Evolutionary conservation across 192 early-diverging fungal genomes (phyloP).

Genomic region (Umbelopsis ramanniana): DNA sequence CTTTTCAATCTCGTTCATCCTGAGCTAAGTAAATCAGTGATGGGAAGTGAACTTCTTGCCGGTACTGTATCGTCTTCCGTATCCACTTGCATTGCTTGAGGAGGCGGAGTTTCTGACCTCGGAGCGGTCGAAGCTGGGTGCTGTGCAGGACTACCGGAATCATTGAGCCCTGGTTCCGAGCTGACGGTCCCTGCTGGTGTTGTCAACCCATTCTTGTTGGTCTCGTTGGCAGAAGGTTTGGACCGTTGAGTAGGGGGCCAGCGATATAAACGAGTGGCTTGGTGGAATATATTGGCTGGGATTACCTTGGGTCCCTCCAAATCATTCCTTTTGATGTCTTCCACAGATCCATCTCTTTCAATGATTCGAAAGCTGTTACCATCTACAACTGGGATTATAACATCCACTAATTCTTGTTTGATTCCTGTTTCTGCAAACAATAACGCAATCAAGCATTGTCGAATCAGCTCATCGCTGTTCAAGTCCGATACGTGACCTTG

Average conservation of each 20-base stretch:
- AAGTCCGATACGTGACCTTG: slow-evolving; percentile 16
- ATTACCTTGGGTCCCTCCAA: slow-evolving; percentile 14
- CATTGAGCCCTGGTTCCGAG: neutral
- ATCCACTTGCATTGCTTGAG: neutral
- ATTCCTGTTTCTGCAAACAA: slow-evolving; percentile 1
- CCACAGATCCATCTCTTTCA: neutral
- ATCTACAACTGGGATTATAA: neutral
- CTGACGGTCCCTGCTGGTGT: neutral
- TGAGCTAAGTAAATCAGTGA: slow-evolving; percentile 3
- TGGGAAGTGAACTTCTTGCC: neutral
- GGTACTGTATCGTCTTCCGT: neutral
- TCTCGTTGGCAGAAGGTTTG: neutral
- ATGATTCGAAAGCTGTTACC: slow-evolving; percentile 16
- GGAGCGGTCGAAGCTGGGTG: neutral
- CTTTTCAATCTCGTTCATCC: neutral
- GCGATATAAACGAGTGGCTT: slow-evolving; percentile 17
- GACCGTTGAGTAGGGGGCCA: slow-evolving; percentile 2
- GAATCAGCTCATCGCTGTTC: slow-evolving; percentile 17
- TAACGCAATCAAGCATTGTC: slow-evolving; percentile 19
- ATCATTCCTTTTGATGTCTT: slow-evolving; percentile 9
- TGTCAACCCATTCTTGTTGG: neutral
- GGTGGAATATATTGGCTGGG: slow-evolving; percentile 3
- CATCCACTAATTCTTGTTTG: slow-evolving; percentile 7
- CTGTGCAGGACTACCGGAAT: slow-evolving; percentile 9
- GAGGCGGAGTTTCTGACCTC: slow-evolving; percentile 12